These are phyloP conservation scores for Acanthamoeba lugdunensis DNA, from an alignment of 208 protist species.

Conservation along the genomic window DNA sequence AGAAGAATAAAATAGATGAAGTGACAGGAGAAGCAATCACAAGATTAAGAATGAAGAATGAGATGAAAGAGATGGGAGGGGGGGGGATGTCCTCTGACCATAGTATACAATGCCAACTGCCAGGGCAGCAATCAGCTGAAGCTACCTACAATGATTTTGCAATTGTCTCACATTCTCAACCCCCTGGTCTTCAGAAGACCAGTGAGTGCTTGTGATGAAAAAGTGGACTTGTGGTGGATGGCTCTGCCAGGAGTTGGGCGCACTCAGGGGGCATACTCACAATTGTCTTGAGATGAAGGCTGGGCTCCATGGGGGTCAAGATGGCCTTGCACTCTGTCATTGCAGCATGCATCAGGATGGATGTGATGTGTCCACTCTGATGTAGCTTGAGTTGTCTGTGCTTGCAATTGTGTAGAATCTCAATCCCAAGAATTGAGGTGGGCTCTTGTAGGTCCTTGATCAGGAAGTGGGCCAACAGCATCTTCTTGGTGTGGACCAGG, in stretches of 20 bases:
- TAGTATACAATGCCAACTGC: no score
- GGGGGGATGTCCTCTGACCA: no score
- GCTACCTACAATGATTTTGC: no score
- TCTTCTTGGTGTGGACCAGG: background rate
- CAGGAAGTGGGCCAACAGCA: background rate
- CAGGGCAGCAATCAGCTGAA: no score
- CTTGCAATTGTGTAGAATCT: background rate
- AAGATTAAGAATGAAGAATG: no score
- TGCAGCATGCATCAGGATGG: background rate
- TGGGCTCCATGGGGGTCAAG: background rate
- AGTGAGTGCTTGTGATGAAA: no score
- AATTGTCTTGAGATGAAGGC: background rate
- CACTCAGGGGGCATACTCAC: background rate
- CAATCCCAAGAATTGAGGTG: background rate
- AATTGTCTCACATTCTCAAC: no score
- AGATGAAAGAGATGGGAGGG: no score
- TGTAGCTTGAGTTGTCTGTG: background rate
- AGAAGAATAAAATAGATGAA: no score
- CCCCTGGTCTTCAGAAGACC: no score
- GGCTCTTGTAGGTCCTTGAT: conserved; percentile 26
- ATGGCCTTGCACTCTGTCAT: background rate
- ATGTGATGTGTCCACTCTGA: background rate
- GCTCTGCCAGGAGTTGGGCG: background rate
- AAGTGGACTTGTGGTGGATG: no score
- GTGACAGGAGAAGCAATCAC: no score